These are phyloP conservation scores for Globisporangium nagaii DNA, from an alignment of 352 stramenopile species.

Conservation along the genomic window DNA sequence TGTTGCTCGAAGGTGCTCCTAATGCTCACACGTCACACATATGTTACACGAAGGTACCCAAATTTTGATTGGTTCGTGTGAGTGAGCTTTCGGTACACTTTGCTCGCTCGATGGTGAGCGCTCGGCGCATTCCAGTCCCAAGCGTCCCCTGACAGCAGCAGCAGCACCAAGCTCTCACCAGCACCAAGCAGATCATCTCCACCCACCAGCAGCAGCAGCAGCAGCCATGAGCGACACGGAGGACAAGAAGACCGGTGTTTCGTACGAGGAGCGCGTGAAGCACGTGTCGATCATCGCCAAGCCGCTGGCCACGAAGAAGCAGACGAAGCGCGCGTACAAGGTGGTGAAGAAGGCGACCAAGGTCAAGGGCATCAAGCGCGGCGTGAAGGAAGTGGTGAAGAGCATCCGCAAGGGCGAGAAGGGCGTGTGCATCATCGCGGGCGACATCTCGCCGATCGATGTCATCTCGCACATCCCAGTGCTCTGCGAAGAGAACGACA, in stretches of 20 bases:
- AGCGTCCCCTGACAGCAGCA: background rate
- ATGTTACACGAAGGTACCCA: slow-evolving; percentile 10
- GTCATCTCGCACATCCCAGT: slow-evolving; percentile 99
- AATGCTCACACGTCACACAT: too few species aligned
- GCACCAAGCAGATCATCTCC: background rate
- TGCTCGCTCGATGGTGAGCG: too few species aligned
- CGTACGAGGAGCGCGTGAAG: slow-evolving; percentile 85
- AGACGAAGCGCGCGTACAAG: slow-evolving; percentile 92
- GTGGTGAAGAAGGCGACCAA: slow-evolving; percentile 94
- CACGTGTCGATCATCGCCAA: slow-evolving; percentile 92
- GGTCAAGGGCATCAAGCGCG: slow-evolving; percentile 96
- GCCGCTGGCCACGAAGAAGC: slow-evolving; percentile 97
- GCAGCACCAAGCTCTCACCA: background rate
- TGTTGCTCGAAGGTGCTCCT: slow-evolving; percentile 13
- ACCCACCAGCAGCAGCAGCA: background rate
- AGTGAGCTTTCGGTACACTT: slow-evolving; percentile 1
- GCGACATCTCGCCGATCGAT: slow-evolving; percentile 99
- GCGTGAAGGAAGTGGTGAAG: slow-evolving; percentile 99
- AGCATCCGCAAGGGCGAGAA: slow-evolving; percentile 96
- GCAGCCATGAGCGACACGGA: slow-evolving; percentile 63
- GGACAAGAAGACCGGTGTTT: slow-evolving; percentile 44
- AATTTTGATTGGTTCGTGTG: slow-evolving; percentile 13
- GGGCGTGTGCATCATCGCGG: slow-evolving; percentile 97
- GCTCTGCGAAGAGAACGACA: slow-evolving; percentile 97
- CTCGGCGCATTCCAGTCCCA: background rate